Evolutionary conservation across 73 alveolate species (phyloP).

Genomic region (Durusdinium trenchii): DNA sequence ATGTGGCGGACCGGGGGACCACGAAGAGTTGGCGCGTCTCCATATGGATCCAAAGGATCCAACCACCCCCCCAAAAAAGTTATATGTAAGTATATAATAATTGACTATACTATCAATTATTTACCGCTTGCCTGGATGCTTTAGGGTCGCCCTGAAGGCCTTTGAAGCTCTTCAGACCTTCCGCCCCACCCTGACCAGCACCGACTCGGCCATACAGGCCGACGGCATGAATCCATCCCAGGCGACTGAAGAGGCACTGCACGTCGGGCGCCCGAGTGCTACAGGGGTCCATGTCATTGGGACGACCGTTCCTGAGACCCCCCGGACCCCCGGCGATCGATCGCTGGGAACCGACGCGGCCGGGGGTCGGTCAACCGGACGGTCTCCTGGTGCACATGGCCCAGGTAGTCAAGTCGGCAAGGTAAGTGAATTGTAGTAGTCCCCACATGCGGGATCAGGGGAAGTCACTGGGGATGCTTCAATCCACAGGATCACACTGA

Average conservation of each 20-base stretch:
- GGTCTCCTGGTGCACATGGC: too few relatives aligned
- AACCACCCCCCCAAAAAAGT: neutral
- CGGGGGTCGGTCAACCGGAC: too few relatives aligned
- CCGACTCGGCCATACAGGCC: neutral
- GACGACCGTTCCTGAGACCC: neutral
- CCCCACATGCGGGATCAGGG: neutral
- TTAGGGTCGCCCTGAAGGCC: neutral
- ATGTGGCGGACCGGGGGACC: too few relatives aligned
- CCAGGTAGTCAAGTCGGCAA: neutral
- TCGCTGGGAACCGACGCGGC: too few relatives aligned
- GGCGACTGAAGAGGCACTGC: neutral
- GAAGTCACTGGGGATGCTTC: neutral
- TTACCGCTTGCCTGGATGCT: neutral
- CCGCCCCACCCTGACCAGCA: neutral
- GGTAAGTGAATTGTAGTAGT: neutral
- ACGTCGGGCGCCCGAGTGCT: too few relatives aligned
- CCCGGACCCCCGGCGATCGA: too few relatives aligned
- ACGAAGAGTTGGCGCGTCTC: too few relatives aligned
- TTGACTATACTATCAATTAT: neutral
- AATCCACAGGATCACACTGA: neutral
- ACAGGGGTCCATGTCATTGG: conserved; percentile 28
- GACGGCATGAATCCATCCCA: neutral
- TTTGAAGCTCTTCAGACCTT: neutral
- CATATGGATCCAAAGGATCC: neutral
- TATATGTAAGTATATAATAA: neutral